Base-by-base conservation (phyloP, 805 yeast species). In the Kluyveromyces lactis region DNA sequence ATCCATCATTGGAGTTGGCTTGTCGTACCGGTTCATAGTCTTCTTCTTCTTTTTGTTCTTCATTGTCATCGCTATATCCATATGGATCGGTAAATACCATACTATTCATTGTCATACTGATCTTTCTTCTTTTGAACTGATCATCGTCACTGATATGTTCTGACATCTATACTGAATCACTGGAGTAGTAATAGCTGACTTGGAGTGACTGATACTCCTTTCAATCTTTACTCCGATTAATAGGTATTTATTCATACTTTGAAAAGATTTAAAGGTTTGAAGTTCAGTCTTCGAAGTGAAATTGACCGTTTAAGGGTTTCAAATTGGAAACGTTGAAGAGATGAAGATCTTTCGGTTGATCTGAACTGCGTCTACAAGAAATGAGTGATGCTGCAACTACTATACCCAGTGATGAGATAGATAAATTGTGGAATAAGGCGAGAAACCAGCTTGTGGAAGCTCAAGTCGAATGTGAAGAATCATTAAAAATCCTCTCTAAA, bases 391-490 rank as follows among this genome's bases (percentile, higher is more conserved):
- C 7, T 11, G 11, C 16, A 5, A 6, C 30, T 27, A n/a, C 7
- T 5, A 27, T 27, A 5, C 7, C 13, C 7, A 38, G 43, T 27
- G 37, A 39, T 23, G 49, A 45, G 15, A 36, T 44, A 15, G 44
- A 50, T 21, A 46, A 45, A 17, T 71, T 75, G 72, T 58, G 65
- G 6, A 46, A 50, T 11, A 75, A 71, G 49, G 77, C 83, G 0
- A 67, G 70, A 33, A 58, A 54, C 40, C 68, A 71, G 17, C 63
- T 77, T 26, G 55, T 66, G 1, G 62, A 65, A 11, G 81, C 80
- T 0, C 76, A 72, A 40, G 60, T 63, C 7, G 50, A 72, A 3
- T 77, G 84, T 38, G 64, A 66, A n/a, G 66, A 64, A 26, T 79
- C 81, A 15, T 71, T 71, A 48, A 47, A 50, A 16, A 51, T 58